Conservation (phyloP, 2,329 filamentous ascomycete genomes). For the Talaromyces sp. region DNA sequence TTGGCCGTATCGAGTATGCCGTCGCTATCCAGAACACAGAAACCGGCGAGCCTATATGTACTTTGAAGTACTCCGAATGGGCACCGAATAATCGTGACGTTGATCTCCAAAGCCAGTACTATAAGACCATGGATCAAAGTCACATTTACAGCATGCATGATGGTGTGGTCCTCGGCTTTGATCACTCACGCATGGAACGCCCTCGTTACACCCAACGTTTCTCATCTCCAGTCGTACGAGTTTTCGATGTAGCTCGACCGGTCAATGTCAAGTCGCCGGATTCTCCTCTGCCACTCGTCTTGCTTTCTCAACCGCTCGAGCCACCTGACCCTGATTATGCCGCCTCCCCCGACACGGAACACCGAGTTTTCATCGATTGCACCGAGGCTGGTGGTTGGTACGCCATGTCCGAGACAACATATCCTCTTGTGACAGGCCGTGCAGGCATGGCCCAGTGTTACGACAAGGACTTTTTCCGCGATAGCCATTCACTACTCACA, state of each 20-base stretch:
- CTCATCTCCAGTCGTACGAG: slow-evolving; percentile 73
- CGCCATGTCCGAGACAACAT: slow-evolving; percentile 80
- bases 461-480: slow-evolving; percentile 47
- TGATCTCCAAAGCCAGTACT: slow-evolving; percentile 82
- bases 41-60: slow-evolving; percentile 74
- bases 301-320: slow-evolving; percentile 80
- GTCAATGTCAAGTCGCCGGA: slow-evolving; percentile 64
- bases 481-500: slow-evolving; percentile 38
- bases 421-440: slow-evolving; percentile 77
- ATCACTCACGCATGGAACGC: slow-evolving; percentile 57
- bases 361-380: slow-evolving; percentile 78
- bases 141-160: slow-evolving; percentile 88
- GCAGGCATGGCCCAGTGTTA: slow-evolving; percentile 59
- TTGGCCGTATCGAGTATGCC: slow-evolving; percentile 85
- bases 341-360: slow-evolving; percentile 37
- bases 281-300: slow-evolving; percentile 64
- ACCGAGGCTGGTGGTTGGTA: slow-evolving; percentile 90
- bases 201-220: slow-evolving; percentile 68
- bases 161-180: slow-evolving; percentile 77
- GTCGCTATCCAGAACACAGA: slow-evolving; percentile 76
- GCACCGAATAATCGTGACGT: slow-evolving; percentile 84
- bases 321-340: slow-evolving; percentile 48
- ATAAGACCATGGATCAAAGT: slow-evolving; percentile 73
- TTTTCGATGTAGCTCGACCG: slow-evolving; percentile 83
- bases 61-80: slow-evolving; percentile 92